These are phyloP conservation scores for Dalbergia cultrata DNA, from an alignment of 306 rosid genomes.

Conservation along the genomic window DNA sequence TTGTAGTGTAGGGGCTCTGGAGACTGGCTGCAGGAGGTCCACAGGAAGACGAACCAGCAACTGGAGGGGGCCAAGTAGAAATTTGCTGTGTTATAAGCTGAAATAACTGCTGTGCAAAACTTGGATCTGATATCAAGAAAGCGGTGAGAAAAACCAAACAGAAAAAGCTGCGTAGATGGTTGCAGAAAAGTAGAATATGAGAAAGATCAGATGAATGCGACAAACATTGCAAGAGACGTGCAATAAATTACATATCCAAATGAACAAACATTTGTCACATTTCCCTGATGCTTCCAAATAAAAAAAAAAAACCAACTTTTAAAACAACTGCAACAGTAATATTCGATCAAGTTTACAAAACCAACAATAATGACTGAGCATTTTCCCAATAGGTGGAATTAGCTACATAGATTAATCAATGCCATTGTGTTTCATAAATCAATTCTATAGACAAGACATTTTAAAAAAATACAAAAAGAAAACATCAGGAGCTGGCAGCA, in stretches of 20 bases:
- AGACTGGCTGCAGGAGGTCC: constrained; percentile 49
- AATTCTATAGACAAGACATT: too few relatives aligned
- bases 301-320: constrained; percentile 16
- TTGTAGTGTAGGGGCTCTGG: constrained; percentile 34
- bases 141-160: constrained; percentile 35
- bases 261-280: not conserved
- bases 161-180: constrained; percentile 6
- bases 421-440: too few relatives aligned
- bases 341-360: not conserved
- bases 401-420: too few relatives aligned
- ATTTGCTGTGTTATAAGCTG: constrained; percentile 54
- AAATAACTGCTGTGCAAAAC: constrained; percentile 55
- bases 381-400: too few relatives aligned
- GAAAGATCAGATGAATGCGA: not conserved
- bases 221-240: not conserved
- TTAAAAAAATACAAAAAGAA: not conserved
- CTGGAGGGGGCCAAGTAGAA: constrained; percentile 48
- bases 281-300: not conserved
- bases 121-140: constrained; percentile 58
- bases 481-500: not conserved
- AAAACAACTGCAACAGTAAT: constrained; percentile 4
- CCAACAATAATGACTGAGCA: too few relatives aligned
- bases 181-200: constrained; percentile 9
- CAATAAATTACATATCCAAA: constrained; percentile 9
- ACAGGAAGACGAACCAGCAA: constrained; percentile 43